These are phyloP conservation scores for Xylaria castorea DNA, from an alignment of 495 filamentous ascomycete genomes.

Conservation along the genomic window DNA sequence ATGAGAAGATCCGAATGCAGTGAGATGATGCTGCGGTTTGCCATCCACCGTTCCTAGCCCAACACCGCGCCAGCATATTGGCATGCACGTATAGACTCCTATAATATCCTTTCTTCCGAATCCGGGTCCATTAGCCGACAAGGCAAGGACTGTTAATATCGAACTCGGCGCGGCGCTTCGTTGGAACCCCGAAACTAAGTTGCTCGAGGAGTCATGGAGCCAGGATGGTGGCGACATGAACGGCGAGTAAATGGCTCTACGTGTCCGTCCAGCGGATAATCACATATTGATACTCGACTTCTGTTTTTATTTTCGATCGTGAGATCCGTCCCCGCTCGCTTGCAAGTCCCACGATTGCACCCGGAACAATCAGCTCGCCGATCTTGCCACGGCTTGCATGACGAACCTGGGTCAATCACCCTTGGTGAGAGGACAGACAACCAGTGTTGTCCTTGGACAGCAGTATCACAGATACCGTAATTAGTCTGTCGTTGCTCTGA, in stretches of 20 bases:
- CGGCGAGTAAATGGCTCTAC: slow-evolving; percentile 42
- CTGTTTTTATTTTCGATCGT: slow-evolving; percentile 33
- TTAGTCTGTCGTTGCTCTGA: slow-evolving; percentile 40
- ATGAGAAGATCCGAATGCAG: slow-evolving; percentile 37
- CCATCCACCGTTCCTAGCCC: slow-evolving; percentile 36
- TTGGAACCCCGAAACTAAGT: slow-evolving; percentile 28
- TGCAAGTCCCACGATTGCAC: slow-evolving; percentile 37
- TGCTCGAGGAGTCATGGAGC: slow-evolving; percentile 24
- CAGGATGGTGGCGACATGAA: slow-evolving; percentile 31
- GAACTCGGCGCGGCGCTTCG: slow-evolving; percentile 41
- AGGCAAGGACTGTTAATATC: slow-evolving; percentile 22
- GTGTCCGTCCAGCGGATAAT: slow-evolving; percentile 36
- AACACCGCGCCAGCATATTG: slow-evolving; percentile 22
- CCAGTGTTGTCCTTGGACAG: slow-evolving; percentile 51
- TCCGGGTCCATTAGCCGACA: neutral
- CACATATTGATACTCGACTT: slow-evolving; percentile 38
- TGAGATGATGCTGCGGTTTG: slow-evolving; percentile 39
- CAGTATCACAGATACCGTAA: slow-evolving; percentile 47
- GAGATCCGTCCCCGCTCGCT: slow-evolving; percentile 41
- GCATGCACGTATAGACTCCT: neutral
- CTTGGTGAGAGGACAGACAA: slow-evolving; percentile 48
- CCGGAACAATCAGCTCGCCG: slow-evolving; percentile 32
- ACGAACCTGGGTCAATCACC: slow-evolving; percentile 34
- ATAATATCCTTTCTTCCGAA: slow-evolving; percentile 21
- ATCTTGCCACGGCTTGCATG: slow-evolving; percentile 41